Base-by-base conservation (phyloP, 2,329 filamentous ascomycete species). In the Teratosphaeria destructans region DNA sequence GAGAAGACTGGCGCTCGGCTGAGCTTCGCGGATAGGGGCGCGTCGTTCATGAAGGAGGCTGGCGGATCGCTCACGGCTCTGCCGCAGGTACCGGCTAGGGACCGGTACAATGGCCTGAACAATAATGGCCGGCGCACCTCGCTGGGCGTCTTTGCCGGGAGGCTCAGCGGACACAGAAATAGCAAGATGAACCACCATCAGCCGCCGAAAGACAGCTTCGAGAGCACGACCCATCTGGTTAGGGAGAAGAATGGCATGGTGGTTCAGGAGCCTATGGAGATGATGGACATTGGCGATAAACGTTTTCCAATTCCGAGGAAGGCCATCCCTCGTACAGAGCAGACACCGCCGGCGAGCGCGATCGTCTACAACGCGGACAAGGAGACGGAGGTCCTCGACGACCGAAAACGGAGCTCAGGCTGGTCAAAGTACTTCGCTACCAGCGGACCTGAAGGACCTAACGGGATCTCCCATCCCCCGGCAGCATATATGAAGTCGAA, bases 171-270 rank as follows among this genome's bases (percentile, higher is more conserved):
- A 63, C 77, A 79, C 60, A 5, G 39, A n/a, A 81, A 78, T 69
- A 71, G 76, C 55, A 72, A 79, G 64, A 78, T 78, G 61, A 77
- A 80, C 63, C 60, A 57, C 32, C 52, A 61, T 43, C 54, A 62
- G 32, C 65, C 67, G 32, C 65, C 67, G 32, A 81, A 82, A 65
- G 75, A 74, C 26, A 88, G 85, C 73, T 80, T 81, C 61, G 81
- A 82, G 32, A 82, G 80, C 61, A 83, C 83, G 5, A 79, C 81
- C 67, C 83, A 81, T 62, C 76, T 85, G 61, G 81, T 85, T 61
- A 82, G 82, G 71, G 84, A 83, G 69, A 74, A 80, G 65, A 76
- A 71, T 53, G 73, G 75, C n/a, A 77, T 78, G 34, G 72, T 76
- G 39, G 73, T 75, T 60, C 61, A 75, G 66, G 69, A 76, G 62